phyloP scores from a whole-genome alignment of 164 flowering plant genomes.

The Umbilicus rupestris region DNA sequence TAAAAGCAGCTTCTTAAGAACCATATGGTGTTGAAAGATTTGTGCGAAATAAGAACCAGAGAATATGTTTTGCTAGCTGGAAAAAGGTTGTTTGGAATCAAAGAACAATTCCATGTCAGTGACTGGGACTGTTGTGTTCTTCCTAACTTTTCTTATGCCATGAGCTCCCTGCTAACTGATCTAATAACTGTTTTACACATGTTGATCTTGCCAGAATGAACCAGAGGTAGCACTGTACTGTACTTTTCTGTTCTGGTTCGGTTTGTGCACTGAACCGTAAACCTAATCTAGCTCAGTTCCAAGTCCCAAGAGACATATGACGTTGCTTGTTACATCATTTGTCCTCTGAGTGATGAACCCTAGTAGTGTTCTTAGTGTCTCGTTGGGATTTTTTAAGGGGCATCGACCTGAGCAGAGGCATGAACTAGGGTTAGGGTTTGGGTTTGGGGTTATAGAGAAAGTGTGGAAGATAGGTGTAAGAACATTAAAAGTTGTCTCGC shows the following conservation, averaged over 20 bases:
- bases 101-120: constrained; percentile 4
- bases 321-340: too few species aligned
- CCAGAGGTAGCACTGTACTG: not conserved
- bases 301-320: too few species aligned
- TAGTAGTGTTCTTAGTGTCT: too few species aligned
- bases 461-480: too few species aligned
- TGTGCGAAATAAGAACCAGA: not conserved
- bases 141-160: not conserved
- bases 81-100: not conserved
- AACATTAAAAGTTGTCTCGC: too few species aligned
- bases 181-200: not conserved
- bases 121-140: not conserved
- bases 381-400: too few species aligned
- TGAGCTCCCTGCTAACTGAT: not conserved
- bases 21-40: not conserved
- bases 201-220: not conserved
- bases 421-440: too few species aligned
- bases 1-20: not conserved
- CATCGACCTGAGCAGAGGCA: too few species aligned
- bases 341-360: too few species aligned
- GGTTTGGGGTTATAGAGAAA: too few species aligned
- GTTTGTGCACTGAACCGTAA: not conserved
- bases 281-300: too few species aligned
- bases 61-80: constrained; percentile 7
- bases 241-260: not conserved